phyloP scores from a whole-genome alignment of 352 stramenopile species.

The Discostella stelligera region DNA sequence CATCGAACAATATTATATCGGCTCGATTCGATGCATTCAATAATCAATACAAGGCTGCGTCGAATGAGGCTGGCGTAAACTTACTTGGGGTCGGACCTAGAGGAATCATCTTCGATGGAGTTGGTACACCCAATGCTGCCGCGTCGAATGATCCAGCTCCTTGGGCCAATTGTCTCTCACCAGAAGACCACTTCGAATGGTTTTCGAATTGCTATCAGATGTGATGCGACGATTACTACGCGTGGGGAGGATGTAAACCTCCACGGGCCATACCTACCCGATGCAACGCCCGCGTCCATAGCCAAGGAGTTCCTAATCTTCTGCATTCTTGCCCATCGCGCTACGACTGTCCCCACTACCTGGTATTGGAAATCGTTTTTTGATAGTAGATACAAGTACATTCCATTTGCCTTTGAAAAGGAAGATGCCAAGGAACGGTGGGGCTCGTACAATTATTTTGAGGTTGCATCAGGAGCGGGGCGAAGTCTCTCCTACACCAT shows the following conservation, averaged over 20 bases:
- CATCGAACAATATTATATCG: background rate
- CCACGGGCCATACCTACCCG: conserved; percentile 15
- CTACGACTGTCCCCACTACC: background rate
- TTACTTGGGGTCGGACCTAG: too few relatives aligned
- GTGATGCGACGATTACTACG: conserved; percentile 21
- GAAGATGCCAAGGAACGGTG: conserved; percentile 14
- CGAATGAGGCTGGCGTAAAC: too few relatives aligned
- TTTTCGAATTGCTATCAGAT: conserved; percentile 22
- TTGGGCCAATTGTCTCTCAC: conserved; percentile 7
- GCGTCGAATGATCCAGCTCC: background rate
- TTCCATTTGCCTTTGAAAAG: conserved; percentile 17
- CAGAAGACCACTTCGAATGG: conserved; percentile 12
- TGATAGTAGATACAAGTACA: background rate
- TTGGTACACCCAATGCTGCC: too few relatives aligned
- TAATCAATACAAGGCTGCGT: too few relatives aligned
- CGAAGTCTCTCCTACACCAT: conserved; percentile 1
- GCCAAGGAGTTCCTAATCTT: conserved; percentile 14
- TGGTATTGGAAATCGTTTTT: conserved; percentile 1
- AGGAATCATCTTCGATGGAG: too few relatives aligned
- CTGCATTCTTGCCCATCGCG: conserved; percentile 7
- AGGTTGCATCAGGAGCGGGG: conserved; percentile 5
- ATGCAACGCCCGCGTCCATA: conserved; percentile 14
- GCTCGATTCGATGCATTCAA: too few relatives aligned
- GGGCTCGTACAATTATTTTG: conserved; percentile 14
- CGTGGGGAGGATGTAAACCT: background rate